These are phyloP conservation scores for Limtongia smithiae DNA, from an alignment of 805 yeast genomes.

Conservation along the genomic window DNA sequence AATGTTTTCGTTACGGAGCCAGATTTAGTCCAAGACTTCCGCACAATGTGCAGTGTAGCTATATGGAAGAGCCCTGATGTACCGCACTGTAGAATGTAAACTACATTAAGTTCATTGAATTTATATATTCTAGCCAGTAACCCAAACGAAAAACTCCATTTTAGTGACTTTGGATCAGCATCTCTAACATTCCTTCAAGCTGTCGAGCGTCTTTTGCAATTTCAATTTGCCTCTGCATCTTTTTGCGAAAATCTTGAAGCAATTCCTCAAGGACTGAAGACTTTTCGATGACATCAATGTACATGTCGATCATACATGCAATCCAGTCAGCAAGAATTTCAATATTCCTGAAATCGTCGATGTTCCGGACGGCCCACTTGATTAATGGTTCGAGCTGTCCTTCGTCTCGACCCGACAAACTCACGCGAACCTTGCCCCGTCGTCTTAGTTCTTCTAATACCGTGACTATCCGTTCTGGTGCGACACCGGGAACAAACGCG, in stretches of 20 bases:
- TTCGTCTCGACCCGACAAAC: constrained; percentile 80
- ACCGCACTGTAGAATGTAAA: too few relatives aligned
- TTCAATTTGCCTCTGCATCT: constrained; percentile 63
- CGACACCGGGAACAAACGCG: constrained; percentile 74
- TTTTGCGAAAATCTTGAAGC: constrained; percentile 51
- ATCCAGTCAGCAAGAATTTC: constrained; percentile 64
- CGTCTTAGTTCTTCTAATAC: constrained; percentile 81
- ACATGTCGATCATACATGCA: constrained; percentile 66
- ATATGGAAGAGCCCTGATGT: too few relatives aligned
- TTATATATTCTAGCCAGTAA: too few relatives aligned
- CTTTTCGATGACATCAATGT: constrained; percentile 47
- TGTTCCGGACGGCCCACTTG: constrained; percentile 70
- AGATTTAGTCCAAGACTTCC: too few relatives aligned
- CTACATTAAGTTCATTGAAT: too few relatives aligned
- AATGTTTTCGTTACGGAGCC: too few relatives aligned
- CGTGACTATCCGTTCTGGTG: constrained; percentile 75
- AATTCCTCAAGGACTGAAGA: constrained; percentile 77
- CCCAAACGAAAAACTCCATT: too few relatives aligned
- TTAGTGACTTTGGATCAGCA: constrained; percentile 48
- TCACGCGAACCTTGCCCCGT: constrained; percentile 83
- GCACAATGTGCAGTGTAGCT: too few relatives aligned
- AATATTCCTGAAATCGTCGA: constrained; percentile 76
- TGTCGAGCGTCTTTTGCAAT: constrained; percentile 84
- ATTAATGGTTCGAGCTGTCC: constrained; percentile 78
- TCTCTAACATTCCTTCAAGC: constrained; percentile 89